Base-by-base conservation (phyloP, 768 basidiomycete genomes). In the Tubosaeta sp. region DNA sequence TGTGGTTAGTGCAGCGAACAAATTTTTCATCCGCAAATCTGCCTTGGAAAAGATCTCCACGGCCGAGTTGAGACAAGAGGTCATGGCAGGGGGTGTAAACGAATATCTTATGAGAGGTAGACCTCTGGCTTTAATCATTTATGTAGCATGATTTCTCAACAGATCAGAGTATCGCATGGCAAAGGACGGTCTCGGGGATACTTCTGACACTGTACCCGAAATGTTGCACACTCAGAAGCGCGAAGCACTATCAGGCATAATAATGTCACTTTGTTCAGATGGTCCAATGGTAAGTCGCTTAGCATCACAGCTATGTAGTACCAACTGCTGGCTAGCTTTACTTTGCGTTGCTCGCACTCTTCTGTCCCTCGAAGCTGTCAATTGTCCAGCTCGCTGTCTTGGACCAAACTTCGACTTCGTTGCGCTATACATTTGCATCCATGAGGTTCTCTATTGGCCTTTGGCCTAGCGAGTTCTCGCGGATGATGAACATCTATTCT, bases 341-440 rank as follows among this genome's bases (percentile, higher is more conserved):
- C 47, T 62, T 64, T 32, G 66, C 63, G n/a, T 49, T 61, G 18
- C 48, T 59, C 29, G 63, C 66, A 11, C 47, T 70, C 27, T 38
- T 62, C 13, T 31, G 19, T 25, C 69, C 69, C 11, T 57, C 59
- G 4, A 59, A 49, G 12, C 32, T 68, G 14, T 65, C 69, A 16
- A 51, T 70, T 34, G 49, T 62, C 16, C 64, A 69, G 39, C 58
- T 70, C 7, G 69, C 69, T 18, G 49, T 68, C 16, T 56, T 70
- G 0, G 55, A 64, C 38, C 62, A 68, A 47, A 58, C 62, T 2
- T 55, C 68, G 1, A 10, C 48, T 9, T 60, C 56, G 9, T 48
- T 70, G 35, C 58, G 60, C 6, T 45, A 41, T 34, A 62, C 69
- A 1, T 59, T 70, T 27, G 16, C 29, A n/a, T 27, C 30, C 14